These are phyloP conservation scores for Wickerhamomyces canadensis DNA, from an alignment of 805 yeast genomes.

Conservation along the genomic window DNA sequence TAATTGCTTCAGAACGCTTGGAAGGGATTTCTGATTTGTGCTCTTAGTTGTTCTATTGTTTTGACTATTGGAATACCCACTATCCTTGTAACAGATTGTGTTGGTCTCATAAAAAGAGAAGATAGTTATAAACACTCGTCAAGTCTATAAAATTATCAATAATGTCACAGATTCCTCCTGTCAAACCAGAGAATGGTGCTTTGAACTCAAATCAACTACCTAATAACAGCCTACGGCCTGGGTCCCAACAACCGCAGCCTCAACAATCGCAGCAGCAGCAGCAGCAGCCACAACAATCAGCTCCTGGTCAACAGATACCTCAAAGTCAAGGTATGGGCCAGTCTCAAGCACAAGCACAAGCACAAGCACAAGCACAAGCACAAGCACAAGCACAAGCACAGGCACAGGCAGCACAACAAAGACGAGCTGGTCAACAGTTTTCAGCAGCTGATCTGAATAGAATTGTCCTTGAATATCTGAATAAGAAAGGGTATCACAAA, in stretches of 20 bases:
- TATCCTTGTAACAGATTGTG: too few relatives aligned
- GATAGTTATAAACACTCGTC: too few relatives aligned
- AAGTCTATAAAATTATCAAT: too few relatives aligned
- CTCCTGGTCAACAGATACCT: conserved; percentile 1
- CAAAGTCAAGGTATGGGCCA: too few relatives aligned
- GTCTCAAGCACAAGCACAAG: conserved; percentile 2
- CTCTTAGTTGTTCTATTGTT: too few relatives aligned
- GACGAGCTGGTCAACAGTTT: conserved; percentile 34
- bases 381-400: conserved; percentile 8
- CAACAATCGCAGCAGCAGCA: conserved; percentile 5
- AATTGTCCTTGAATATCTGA: conserved; percentile 87
- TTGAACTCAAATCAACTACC: background rate
- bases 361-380: conserved; percentile 3
- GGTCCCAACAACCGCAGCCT: background rate
- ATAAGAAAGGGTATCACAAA: conserved; percentile 88
- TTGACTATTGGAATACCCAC: too few relatives aligned
- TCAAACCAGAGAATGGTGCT: conserved; percentile 1
- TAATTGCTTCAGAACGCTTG: too few relatives aligned
- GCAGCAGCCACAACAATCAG: conserved; percentile 4
- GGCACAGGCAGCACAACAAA: conserved; percentile 15
- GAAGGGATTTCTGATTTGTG: too few relatives aligned
- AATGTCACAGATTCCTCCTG: conserved; percentile 1
- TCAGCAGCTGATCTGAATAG: conserved; percentile 87
- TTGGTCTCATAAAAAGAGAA: background rate
- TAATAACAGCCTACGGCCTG: conserved; percentile 1